phyloP scores from a whole-genome alignment of 768 basidiomycete genomes.

The Boletellus ananas region DNA sequence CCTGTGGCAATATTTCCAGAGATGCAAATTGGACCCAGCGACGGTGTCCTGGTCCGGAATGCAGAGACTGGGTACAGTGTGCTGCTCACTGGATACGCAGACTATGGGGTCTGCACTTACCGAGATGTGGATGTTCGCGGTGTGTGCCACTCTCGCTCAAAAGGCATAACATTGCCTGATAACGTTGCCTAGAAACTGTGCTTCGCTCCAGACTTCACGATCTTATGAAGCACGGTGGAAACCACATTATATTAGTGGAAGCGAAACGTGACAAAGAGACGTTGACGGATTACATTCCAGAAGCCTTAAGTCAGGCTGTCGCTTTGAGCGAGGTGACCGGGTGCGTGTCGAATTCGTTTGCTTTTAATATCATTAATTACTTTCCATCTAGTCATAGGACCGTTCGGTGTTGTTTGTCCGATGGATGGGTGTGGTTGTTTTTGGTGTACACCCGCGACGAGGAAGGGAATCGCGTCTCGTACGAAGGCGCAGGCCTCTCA shows the following conservation, averaged over 20 bases:
- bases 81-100: neutral
- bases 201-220: neutral
- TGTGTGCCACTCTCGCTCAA: too few relatives aligned
- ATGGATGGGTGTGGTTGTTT: neutral
- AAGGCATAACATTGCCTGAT: neutral
- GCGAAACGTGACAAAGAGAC: neutral
- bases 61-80: neutral
- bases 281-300: neutral
- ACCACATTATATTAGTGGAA: neutral
- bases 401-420: neutral
- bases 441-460: neutral
- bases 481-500: neutral
- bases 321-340: neutral
- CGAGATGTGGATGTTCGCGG: too few relatives aligned
- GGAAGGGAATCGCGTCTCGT: neutral
- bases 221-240: neutral
- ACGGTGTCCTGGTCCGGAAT: neutral
- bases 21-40: neutral
- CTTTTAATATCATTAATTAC: neutral
- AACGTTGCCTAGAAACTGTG: neutral
- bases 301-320: neutral
- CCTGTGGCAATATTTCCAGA: neutral
- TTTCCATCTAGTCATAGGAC: neutral
- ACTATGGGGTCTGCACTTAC: neutral
- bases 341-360: neutral